Base-by-base conservation (phyloP, 208 protist species). In the Angomonas deanei region DNA sequence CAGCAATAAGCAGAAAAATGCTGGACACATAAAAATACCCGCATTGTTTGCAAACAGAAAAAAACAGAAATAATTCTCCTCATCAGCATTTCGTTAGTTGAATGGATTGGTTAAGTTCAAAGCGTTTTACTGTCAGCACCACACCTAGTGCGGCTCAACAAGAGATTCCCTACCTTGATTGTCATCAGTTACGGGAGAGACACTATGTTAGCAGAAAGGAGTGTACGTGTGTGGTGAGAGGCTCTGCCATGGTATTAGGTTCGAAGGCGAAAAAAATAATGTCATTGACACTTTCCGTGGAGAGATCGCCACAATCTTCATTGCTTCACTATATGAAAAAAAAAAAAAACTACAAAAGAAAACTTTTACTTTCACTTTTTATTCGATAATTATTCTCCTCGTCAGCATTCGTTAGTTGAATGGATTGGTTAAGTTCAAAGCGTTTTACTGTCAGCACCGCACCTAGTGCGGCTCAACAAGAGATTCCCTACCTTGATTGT, bases 321-420 rank as follows among this genome's bases (percentile, higher is more conserved):
- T 47, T 31, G 10, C 15, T 17, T 1, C 38, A 6, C 27, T 28
- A 19, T 52, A 52, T 50, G 54, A 66, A 2, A n/a, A 70, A 42
- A 74, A 61, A 66, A 70, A 48, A 65, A 54, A 11, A 38, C 49
- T 28, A 59, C 47, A 54, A 78, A 52, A 59, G 53, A 64, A 61
- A 34, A 52, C 34, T 3, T 13, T 10, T 11, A n/a, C 15, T 15
- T 42, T 42, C 15, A n/a, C 36, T 42, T 42, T 15, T 42, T 42
- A 42, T 42, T 15, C 15, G 36, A 42, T 42, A n/a, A 15, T 42
- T 42, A 15, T 42, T 42, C 36, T n/a, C n/a, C n/a, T n/a, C n/a
- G n/a, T n/a, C n/a, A n/a, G n/a, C n/a, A n/a, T n/a, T n/a, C n/a
- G n/a, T n/a, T n/a, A n/a, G n/a, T n/a, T n/a, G n/a, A n/a, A n/a